Percentiles rank a stretch among this genome's conserved stretches.
Conservation (phyloP, 768 basidiomycete species). For the Lactarius quietus region DNA sequence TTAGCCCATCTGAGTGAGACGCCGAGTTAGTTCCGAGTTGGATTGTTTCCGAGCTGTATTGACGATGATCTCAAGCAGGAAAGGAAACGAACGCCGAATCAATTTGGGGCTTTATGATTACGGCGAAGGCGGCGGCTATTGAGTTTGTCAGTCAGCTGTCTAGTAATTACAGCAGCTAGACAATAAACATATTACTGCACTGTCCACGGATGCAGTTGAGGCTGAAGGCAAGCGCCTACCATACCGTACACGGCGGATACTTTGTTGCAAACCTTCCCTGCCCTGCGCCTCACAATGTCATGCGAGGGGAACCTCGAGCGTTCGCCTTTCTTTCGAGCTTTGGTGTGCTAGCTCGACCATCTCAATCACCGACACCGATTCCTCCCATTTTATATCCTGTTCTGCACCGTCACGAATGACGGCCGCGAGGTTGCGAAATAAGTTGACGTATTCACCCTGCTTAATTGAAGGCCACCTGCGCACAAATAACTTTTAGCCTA, state of each 20-base stretch:
- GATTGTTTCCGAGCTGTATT: too few relatives aligned
- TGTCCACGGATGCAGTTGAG: neutral
- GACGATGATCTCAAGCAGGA: neutral
- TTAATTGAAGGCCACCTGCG: slow-evolving; percentile 60
- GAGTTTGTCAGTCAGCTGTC: neutral
- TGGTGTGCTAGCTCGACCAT: slow-evolving; percentile 71
- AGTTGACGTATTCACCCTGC: slow-evolving; percentile 53
- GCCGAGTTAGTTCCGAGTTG: neutral
- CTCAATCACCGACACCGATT: slow-evolving; percentile 67
- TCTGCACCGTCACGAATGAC: slow-evolving; percentile 54
- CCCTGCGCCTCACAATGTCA: neutral
- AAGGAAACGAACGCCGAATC: neutral
- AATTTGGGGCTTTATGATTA: too few relatives aligned
- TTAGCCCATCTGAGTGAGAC: neutral
- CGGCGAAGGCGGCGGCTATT: neutral
- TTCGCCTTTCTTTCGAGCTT: slow-evolving; percentile 60
- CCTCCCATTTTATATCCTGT: slow-evolving; percentile 65
- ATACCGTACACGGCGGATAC: neutral
- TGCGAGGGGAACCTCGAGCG: slow-evolving; percentile 33
- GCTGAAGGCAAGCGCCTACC: neutral
- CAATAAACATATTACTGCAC: too few relatives aligned
- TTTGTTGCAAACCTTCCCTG: neutral
- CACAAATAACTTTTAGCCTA: slow-evolving; percentile 22
- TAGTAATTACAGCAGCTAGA: too few relatives aligned
- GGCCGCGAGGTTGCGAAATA: slow-evolving; percentile 64